Evolutionary conservation across 73 alveolate species (phyloP), one percentile per base, ranked within the genome.

Genomic region (Durusdinium trenchii): DNA sequence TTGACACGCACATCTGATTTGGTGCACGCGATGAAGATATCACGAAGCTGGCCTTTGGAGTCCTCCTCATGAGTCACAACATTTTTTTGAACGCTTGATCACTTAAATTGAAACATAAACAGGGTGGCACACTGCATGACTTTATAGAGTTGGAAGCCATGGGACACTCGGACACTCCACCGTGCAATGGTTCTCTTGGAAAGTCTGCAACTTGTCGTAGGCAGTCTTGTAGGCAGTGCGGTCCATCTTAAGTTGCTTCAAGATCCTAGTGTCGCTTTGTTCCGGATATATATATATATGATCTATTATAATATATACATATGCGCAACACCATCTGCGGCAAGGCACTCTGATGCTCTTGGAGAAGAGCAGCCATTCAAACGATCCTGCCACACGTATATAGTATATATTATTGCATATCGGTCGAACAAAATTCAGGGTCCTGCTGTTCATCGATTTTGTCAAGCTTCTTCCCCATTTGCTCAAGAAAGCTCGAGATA

Each of bases 391-490:
- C n/a, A n/a, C n/a, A n/a, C n/a, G n/a, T n/a, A n/a, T n/a, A n/a
- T n/a, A n/a, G n/a, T n/a, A n/a, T n/a, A n/a, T n/a, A n/a, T n/a
- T n/a, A n/a, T n/a, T n/a, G n/a, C n/a, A n/a, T n/a, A n/a, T n/a
- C n/a, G n/a, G n/a, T n/a, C n/a, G n/a, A n/a, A n/a, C n/a, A n/a
- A n/a, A n/a, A n/a, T n/a, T n/a, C n/a, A n/a, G n/a, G 51, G 84
- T 73, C 84, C 84, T 73, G 32, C 30, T 3, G 9, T 35, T 73
- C 84, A 73, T 73, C 84, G 40, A 73, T 35, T 35, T 73, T 73
- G 84, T 73, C 84, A 48, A 73, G 28, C 84, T 73, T 73, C 84
- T 73, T 73, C 3, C 84, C 84, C 84, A 73, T 73, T 73, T 73
- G 84, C 18, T 38, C 84, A 6, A 73, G 51, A 38, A 36, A 73